Percentiles rank a stretch among this genome's conserved stretches.
These are phyloP conservation scores for Amanita muscaria DNA, from an alignment of 768 basidiomycete genomes.

Conservation along the genomic window DNA sequence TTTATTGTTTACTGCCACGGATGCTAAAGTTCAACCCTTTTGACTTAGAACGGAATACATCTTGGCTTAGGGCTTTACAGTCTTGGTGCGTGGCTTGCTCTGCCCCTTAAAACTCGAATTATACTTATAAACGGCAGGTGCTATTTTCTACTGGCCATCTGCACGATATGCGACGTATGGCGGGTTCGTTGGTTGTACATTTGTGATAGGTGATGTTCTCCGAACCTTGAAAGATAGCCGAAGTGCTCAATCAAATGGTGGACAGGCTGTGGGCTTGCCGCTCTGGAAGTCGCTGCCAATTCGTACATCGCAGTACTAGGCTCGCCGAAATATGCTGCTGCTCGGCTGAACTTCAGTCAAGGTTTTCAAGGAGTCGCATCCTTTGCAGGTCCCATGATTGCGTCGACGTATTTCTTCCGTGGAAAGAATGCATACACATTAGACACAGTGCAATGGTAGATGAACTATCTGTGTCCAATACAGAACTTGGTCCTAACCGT, in stretches of 20 bases:
- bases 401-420: slow-evolving; percentile 65
- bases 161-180: slow-evolving; percentile 59
- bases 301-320: slow-evolving; percentile 72
- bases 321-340: slow-evolving; percentile 59
- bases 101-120: neutral
- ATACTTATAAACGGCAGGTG: slow-evolving; percentile 31
- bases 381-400: slow-evolving; percentile 68
- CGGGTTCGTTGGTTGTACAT: slow-evolving; percentile 69
- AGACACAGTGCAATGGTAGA: slow-evolving; percentile 59
- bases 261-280: slow-evolving; percentile 54
- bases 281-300: slow-evolving; percentile 68
- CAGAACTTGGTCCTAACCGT: neutral
- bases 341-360: slow-evolving; percentile 72
- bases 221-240: neutral
- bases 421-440: slow-evolving; percentile 52
- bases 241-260: slow-evolving; percentile 7
- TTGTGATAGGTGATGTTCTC: slow-evolving; percentile 44
- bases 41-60: slow-evolving; percentile 43
- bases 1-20: neutral
- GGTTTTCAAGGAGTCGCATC: slow-evolving; percentile 72
- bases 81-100: slow-evolving; percentile 27
- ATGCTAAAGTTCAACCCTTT: neutral
- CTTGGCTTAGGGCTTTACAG: slow-evolving; percentile 52
- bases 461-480: neutral
- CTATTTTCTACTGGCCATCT: slow-evolving; percentile 74